Conservation (phyloP, 1,284 basidiomycete species). For the Ganoderma boninense region DNA sequence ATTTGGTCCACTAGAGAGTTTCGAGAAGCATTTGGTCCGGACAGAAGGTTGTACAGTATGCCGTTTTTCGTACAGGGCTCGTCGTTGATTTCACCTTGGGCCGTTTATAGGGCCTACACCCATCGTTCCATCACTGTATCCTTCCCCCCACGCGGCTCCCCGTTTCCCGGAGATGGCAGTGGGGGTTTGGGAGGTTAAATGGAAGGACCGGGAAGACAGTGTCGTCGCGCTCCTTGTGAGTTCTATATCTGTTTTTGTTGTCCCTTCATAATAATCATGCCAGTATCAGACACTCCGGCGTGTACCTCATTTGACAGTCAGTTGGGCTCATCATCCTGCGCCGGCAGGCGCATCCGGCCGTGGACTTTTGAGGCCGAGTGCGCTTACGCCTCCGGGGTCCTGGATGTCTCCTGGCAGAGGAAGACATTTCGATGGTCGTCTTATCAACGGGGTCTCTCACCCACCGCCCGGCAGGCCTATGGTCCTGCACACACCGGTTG, state of each 20-base stretch:
- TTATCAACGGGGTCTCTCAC: not conserved
- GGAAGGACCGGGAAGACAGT: conserved; percentile 77
- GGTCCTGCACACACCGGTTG: not conserved
- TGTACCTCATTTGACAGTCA: conserved; percentile 75
- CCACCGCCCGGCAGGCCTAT: not conserved
- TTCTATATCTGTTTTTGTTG: not conserved
- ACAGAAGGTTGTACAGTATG: conserved; percentile 17
- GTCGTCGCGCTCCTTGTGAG: conserved; percentile 72
- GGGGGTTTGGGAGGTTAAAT: conserved; percentile 78
- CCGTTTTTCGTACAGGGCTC: not conserved
- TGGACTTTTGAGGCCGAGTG: not conserved
- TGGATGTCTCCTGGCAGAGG: not conserved
- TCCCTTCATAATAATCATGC: not conserved
- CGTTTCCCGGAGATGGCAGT: conserved; percentile 64
- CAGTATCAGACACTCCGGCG: conserved; percentile 64
- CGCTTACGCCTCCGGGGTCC: not conserved
- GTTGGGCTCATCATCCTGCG: conserved; percentile 70
- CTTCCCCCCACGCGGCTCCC: conserved; percentile 59
- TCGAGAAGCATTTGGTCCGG: conserved; percentile 37
- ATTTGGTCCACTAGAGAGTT: conserved; percentile 66
- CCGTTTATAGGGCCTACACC: too few species aligned
- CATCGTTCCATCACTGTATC: not conserved
- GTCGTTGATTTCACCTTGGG: not conserved
- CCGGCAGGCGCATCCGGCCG: not conserved
- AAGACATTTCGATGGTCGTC: conserved; percentile 2